Evolutionary conservation across 2,329 filamentous ascomycete genomes (phyloP), one percentile per base, ranked within the genome.

Genomic region (Niveomyces coronatus): DNA sequence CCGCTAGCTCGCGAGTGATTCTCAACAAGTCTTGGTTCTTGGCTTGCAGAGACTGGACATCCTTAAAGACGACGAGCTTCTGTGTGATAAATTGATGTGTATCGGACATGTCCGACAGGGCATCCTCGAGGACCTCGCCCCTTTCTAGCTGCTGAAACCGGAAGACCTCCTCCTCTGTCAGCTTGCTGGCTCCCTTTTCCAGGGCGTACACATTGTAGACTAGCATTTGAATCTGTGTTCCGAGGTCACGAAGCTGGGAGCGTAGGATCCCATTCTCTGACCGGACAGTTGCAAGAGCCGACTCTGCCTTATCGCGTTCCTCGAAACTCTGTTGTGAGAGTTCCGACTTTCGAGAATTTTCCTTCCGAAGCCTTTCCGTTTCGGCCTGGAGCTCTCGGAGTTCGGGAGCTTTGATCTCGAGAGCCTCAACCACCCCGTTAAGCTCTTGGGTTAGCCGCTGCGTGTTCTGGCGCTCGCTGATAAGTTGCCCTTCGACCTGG

Each of bases 41-140:
- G 42, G 82, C 74, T 53, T 95, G 87, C 9, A 98, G 67, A 39
- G 94, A 84, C 41, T 76, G 70, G 27, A 95, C 76, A 47, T 87
- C 80, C 51, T 84, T 86, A 74, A 94, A 98, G 1, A 87, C 77
- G 8, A 88, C 83, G n/a, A 96, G 68, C 44, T 88, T 82, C 52
- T 91, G 77, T 19, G 83, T 91, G 50, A 98, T 94, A 57, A 94
- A 82, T 40, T 79, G 80, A 50, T 89, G 85, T 1, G 88, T 94
- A 45, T 87, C 82, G 5, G 83, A 88, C 55, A 88, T 71, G 47
- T 85, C 83, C 23, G 82, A 74, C 6, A 85, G 62, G 1, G 75
- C 71, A 40, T 81, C 76, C 40, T 85, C 82, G 8, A 75, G 71
- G 17, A 89, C 67, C 49, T 91, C 79, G 37, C 86, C 83, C 42